Evolutionary conservation across 352 stramenopile genomes (phyloP), one percentile per base, ranked within the genome.

Genomic region (Phytophthora pinifolia): DNA sequence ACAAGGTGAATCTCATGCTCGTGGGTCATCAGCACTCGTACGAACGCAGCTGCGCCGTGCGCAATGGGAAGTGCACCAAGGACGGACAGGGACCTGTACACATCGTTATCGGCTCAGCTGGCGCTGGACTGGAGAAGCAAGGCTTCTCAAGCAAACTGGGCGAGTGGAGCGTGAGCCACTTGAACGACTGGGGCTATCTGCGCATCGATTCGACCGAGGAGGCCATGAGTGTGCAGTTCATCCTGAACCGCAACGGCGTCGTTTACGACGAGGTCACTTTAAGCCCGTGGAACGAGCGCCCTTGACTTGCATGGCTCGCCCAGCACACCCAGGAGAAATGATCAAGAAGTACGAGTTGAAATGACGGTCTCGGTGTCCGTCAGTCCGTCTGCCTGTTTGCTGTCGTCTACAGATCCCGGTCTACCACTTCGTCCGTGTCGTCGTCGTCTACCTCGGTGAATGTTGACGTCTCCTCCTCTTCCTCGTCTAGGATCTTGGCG

Each of bases 1-100:
- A 97, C 66, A 82, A 92, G 46, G 94, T 98, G 30, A 96, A 98
- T 59, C 20, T 97, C 18, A 85, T 97, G 57, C 54, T 98, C 15
- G 77, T 89, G 22, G 94, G 91, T 10, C 92, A 98, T 62, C 89
- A 97, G 62, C 94, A 98, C 71, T 89, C 78, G 9, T 98, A 98
- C 58, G 78, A 97, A 36, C 79, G 90, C 38, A 96, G 79, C 46
- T 98, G 93, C 55, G 80, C 86, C 10, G 79, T 96, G 18, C 67
- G 65, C 27, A 67, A 74, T 6, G 83, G 83, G 12, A 83, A 88
- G 50, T 96, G 89, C 62, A 81, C 73, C 1, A 52, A 62, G 9
- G 67, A 96, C 46, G 76, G 73, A 25, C 70, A 83, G 18, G 83
- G 76, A n/a, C 78, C 86, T 0, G 86, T 97, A 37, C 89, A 97